Evolutionary conservation across 1,284 basidiomycete genomes (phyloP).

Genomic region (Trichosporon ovoides): DNA sequence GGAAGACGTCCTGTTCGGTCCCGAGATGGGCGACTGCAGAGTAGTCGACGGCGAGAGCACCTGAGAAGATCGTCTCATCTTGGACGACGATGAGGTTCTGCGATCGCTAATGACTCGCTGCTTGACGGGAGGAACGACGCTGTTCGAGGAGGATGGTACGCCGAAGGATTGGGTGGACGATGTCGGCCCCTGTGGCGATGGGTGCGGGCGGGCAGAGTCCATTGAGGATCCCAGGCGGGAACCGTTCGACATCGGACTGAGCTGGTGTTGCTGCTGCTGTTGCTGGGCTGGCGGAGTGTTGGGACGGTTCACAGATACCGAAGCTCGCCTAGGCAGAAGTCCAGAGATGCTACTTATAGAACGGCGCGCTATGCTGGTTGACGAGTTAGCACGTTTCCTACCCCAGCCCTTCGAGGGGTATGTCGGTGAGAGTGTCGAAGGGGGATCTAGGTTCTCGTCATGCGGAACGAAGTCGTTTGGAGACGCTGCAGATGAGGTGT

Average conservation of each 20-base stretch:
- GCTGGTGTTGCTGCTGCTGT: neutral
- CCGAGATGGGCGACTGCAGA: neutral
- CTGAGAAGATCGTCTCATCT: neutral
- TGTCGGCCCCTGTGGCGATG: neutral
- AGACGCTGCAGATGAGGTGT: too few relatives aligned
- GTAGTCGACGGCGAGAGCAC: neutral
- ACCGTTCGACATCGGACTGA: neutral
- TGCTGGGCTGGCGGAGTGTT: neutral
- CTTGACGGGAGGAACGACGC: neutral
- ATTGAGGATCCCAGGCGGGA: neutral
- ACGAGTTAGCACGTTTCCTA: neutral
- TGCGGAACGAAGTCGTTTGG: too few relatives aligned
- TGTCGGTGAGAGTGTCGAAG: conserved; percentile 1
- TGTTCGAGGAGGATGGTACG: neutral
- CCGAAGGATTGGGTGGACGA: neutral
- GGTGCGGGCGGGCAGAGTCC: neutral
- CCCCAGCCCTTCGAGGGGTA: neutral
- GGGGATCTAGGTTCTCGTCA: too few relatives aligned
- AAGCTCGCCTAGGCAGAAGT: neutral
- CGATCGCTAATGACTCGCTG: conserved; percentile 2
- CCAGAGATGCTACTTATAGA: neutral
- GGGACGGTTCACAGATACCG: neutral
- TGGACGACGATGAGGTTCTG: neutral
- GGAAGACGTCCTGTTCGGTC: neutral
- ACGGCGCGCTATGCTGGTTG: neutral